Evolutionary conservation across 2,329 filamentous ascomycete species (phyloP).

Genomic region (Aspergillus japonicus): DNA sequence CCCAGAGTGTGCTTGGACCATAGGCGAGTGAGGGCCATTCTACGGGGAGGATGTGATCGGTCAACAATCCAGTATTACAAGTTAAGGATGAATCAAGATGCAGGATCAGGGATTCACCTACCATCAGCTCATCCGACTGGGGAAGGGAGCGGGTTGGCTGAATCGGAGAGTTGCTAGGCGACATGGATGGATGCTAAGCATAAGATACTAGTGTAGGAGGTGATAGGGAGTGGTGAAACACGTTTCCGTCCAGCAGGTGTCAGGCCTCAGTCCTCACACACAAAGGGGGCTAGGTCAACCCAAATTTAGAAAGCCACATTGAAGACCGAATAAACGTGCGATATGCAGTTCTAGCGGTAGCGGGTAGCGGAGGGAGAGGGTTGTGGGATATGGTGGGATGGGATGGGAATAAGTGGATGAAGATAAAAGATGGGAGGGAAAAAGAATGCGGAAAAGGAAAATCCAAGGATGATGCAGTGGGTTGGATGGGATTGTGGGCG

Average conservation of each 20-base stretch:
- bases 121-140: neutral
- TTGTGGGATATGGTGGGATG: too few relatives aligned
- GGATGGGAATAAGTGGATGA: neutral
- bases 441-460: neutral
- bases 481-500: neutral
- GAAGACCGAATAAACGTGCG: neutral
- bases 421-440: neutral
- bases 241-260: neutral
- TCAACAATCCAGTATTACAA: neutral
- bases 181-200: neutral
- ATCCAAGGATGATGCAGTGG: too few relatives aligned
- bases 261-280: neutral
- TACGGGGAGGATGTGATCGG: neutral
- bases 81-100: neutral
- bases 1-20: neutral
- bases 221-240: neutral
- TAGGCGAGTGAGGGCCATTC: neutral
- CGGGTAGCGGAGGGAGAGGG: neutral
- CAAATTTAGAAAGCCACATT: neutral
- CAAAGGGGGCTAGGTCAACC: neutral
- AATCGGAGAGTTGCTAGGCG: neutral
- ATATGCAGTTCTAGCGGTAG: neutral
- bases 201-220: neutral
- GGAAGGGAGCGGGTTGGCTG: neutral
- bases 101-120: neutral